Evolutionary conservation across 176 grass and related monocot species (phyloP).

Genomic region (Poa pratensis): DNA sequence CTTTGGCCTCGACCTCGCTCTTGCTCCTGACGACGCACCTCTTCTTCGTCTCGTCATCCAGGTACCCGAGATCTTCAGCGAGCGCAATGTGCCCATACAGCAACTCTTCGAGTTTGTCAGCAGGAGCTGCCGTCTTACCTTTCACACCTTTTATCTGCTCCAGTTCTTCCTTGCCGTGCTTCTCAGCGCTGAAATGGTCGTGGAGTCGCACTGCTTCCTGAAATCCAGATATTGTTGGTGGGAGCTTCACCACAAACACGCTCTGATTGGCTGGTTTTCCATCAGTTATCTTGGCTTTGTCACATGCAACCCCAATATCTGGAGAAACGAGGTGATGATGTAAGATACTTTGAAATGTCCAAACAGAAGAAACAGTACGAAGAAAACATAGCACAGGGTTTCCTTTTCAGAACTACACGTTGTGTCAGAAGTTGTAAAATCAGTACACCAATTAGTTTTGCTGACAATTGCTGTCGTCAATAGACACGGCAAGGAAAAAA

Average conservation of each 20-base stretch:
- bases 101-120: conserved; percentile 52
- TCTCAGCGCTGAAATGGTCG: conserved; percentile 49
- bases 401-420: background rate
- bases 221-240: conserved; percentile 74
- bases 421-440: background rate
- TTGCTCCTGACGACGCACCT: conserved; percentile 75
- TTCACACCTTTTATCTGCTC: conserved; percentile 38
- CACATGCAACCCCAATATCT: conserved; percentile 64
- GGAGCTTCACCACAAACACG: conserved; percentile 69
- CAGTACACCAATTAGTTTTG: conserved; percentile 11
- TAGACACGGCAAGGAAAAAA: too few species aligned
- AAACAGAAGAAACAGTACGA: conserved; percentile 10
- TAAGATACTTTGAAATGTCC: conserved; percentile 21
- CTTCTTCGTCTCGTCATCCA: conserved; percentile 66
- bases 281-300: conserved; percentile 53
- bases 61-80: conserved; percentile 64
- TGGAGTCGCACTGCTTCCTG: conserved; percentile 73
- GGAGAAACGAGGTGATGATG: conserved; percentile 10
- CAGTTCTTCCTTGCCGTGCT: conserved; percentile 71
- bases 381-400: background rate
- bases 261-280: conserved; percentile 61
- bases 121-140: conserved; percentile 38
- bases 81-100: conserved; percentile 65
- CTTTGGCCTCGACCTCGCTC: conserved; percentile 65
- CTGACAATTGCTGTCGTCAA: background rate